Conservation (phyloP, 805 yeast genomes). For the Kodamaea leandrae region DNA sequence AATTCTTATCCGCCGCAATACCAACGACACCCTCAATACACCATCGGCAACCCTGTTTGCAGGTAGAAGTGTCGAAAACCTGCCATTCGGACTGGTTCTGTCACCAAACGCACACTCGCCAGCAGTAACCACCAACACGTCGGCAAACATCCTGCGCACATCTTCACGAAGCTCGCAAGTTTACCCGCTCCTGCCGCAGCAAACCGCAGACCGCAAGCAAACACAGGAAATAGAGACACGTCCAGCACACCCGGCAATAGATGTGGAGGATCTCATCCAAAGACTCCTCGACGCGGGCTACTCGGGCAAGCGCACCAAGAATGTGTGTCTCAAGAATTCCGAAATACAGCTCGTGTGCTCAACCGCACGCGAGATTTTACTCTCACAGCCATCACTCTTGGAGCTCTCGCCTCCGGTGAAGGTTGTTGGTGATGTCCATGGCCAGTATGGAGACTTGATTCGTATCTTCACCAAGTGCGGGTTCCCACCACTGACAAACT, state of each 20-base stretch:
- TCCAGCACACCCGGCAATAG: conserved; percentile 21
- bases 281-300: conserved; percentile 93
- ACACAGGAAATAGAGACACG: neutral
- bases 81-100: conserved; percentile 10
- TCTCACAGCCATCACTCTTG: conserved; percentile 84
- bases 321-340: conserved; percentile 82
- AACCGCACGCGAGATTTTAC: conserved; percentile 82
- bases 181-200: conserved; percentile 20
- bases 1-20: conserved; percentile 56
- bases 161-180: conserved; percentile 24
- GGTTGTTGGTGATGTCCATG: conserved; percentile 93
- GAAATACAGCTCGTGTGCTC: conserved; percentile 87
- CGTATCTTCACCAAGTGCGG: conserved; percentile 95
- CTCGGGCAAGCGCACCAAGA: conserved; percentile 87
- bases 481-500: conserved; percentile 92
- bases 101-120: conserved; percentile 18
- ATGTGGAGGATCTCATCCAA: conserved; percentile 88
- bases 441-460: conserved; percentile 89
- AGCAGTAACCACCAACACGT: conserved; percentile 4
- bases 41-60: conserved; percentile 8
- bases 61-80: conserved; percentile 9
- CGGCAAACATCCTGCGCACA: conserved; percentile 16
- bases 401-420: conserved; percentile 86
- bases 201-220: conserved; percentile 9
- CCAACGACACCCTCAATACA: conserved; percentile 31